Conservation (phyloP, 371 early-diverging fungal genomes). For the Haplosporangium sp. region DNA sequence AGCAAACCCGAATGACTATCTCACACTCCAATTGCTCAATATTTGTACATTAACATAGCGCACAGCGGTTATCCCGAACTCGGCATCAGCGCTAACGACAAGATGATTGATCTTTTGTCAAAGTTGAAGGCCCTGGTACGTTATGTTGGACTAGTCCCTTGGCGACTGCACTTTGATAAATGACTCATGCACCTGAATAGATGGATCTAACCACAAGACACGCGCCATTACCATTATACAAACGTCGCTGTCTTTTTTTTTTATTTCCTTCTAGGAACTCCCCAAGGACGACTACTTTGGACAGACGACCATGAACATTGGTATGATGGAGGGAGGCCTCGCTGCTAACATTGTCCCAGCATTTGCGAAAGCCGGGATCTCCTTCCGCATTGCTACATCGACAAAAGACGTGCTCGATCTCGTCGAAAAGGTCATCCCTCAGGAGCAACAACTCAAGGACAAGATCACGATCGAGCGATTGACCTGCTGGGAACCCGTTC, state of each 20-base stretch:
- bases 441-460: slow-evolving; percentile 30
- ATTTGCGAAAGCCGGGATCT: slow-evolving; percentile 47
- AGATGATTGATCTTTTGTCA: slow-evolving; percentile 51
- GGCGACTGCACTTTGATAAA: neutral
- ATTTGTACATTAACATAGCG: slow-evolving; percentile 15
- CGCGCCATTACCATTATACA: too few relatives aligned
- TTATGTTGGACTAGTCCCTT: neutral
- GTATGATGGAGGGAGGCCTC: slow-evolving; percentile 55
- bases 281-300: slow-evolving; percentile 55
- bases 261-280: slow-evolving; percentile 33
- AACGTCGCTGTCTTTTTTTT: neutral
- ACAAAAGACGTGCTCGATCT: slow-evolving; percentile 48
- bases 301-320: slow-evolving; percentile 59
- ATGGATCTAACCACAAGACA: neutral
- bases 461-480: slow-evolving; percentile 40
- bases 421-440: slow-evolving; percentile 33
- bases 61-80: slow-evolving; percentile 61
- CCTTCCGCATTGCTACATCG: slow-evolving; percentile 58
- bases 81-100: slow-evolving; percentile 56
- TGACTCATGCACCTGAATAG: neutral
- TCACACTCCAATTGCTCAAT: neutral
- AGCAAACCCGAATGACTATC: neutral
- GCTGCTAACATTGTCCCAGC: slow-evolving; percentile 60
- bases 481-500: slow-evolving; percentile 57
- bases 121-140: slow-evolving; percentile 35